These are phyloP conservation scores for Paraconiothyrium sp. DNA, from an alignment of 2,329 filamentous ascomycete species.

Conservation along the genomic window DNA sequence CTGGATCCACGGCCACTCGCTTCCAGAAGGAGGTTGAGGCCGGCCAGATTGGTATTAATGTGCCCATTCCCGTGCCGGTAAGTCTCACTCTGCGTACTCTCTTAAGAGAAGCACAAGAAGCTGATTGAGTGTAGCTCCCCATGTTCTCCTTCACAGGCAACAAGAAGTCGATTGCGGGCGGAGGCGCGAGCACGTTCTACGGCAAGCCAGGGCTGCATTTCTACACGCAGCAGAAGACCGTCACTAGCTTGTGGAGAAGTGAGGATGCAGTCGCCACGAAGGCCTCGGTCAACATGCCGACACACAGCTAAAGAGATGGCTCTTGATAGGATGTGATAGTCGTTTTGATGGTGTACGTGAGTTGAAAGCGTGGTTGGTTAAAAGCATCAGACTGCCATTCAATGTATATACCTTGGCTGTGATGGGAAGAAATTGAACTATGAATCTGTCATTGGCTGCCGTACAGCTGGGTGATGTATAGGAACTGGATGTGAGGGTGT, in stretches of 20 bases:
- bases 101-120: background rate
- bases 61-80: slow-evolving; percentile 73
- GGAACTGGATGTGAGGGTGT: background rate
- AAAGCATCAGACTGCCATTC: slow-evolving; percentile 1
- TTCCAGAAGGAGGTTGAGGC: slow-evolving; percentile 86
- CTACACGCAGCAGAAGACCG: slow-evolving; percentile 97
- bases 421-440: background rate
- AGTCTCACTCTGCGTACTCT: slow-evolving; percentile 20
- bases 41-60: slow-evolving; percentile 87
- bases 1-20: slow-evolving; percentile 76
- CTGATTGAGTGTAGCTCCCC: slow-evolving; percentile 53
- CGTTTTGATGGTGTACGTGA: no score
- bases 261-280: slow-evolving; percentile 86
- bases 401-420: slow-evolving; percentile 5
- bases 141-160: slow-evolving; percentile 74
- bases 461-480: no score
- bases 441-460: no score
- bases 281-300: slow-evolving; percentile 90
- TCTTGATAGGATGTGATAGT: background rate
- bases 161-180: slow-evolving; percentile 90
- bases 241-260: slow-evolving; percentile 88
- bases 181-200: slow-evolving; percentile 94
- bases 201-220: slow-evolving; percentile 92
- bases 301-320: slow-evolving; percentile 54
- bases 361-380: background rate